Percentiles rank a stretch among this genome's conserved stretches.
These are phyloP conservation scores for Colletotrichum filicis DNA, from an alignment of 2,329 filamentous ascomycete species.

Conservation along the genomic window DNA sequence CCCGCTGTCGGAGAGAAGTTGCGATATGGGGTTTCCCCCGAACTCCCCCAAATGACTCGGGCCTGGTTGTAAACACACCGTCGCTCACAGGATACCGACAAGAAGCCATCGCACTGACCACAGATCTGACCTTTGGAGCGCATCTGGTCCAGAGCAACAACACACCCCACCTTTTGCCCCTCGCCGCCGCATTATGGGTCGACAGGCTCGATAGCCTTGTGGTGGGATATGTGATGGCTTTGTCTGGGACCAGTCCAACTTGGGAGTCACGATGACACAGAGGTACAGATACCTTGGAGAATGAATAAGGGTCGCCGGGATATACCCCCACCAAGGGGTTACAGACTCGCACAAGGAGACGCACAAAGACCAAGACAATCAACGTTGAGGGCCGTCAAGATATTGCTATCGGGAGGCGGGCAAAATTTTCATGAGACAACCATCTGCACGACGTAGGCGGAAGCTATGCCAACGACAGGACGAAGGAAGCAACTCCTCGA, in stretches of 20 bases:
- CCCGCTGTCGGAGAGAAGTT: slow-evolving; percentile 24
- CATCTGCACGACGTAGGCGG: slow-evolving; percentile 13
- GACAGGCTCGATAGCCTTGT: slow-evolving; percentile 14
- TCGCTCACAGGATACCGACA: slow-evolving; percentile 32
- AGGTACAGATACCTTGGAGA: slow-evolving; percentile 28
- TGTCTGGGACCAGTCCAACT: slow-evolving; percentile 4
- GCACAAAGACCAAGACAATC: slow-evolving; percentile 17
- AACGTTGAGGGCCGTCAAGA: slow-evolving; percentile 3
- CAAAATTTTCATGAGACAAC: slow-evolving; percentile 14
- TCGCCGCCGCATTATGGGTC: slow-evolving; percentile 29
- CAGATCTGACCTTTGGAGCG: slow-evolving; percentile 9
- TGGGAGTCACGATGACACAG: slow-evolving; percentile 3
- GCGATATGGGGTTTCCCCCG: slow-evolving; percentile 22
- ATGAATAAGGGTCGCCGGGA: slow-evolving; percentile 6
- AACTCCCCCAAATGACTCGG: slow-evolving; percentile 31
- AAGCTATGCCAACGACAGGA: background rate
- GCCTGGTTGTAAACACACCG: slow-evolving; percentile 27
- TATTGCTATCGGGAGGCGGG: slow-evolving; percentile 8
- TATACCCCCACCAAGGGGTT: slow-evolving; percentile 22
- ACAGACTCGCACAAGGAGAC: slow-evolving; percentile 25
- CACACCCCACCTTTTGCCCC: slow-evolving; percentile 31
- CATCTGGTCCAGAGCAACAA: slow-evolving; percentile 10
- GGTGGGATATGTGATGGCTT: slow-evolving; percentile 21
- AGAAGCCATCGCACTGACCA: slow-evolving; percentile 28
- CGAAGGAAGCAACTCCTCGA: slow-evolving; percentile 28